Evolutionary conservation across 768 basidiomycete genomes (phyloP), one percentile per base, ranked within the genome.

Genomic region (Mycena galericulata): DNA sequence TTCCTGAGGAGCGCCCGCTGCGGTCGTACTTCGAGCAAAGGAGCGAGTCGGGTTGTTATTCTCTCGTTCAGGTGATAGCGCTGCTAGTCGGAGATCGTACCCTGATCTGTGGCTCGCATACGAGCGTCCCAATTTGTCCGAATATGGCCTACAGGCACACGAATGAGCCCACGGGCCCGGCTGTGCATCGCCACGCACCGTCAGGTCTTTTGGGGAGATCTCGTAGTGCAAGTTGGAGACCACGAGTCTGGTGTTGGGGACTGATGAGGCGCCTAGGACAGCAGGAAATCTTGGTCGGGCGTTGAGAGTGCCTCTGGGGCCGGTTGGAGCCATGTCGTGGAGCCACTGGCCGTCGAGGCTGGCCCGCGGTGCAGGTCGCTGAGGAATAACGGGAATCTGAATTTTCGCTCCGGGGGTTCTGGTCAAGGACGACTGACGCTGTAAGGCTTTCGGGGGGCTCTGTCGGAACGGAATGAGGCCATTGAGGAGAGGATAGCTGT

Each of bases 221-320:
- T 97, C 96, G 73, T 97, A 98, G 82, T 98, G 96, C 71, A 98
- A 75, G 78, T 95, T 95, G 74, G 93, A 89, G 72, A 97, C 92
- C 69, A 93, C 78, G 71, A 97, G 88, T 76, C 89, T 89, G 60
- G 87, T 80, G 70, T 84, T 86, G 4, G 81, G 74, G 17, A 81
- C 73, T 27, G 83, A 76, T 4, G 73, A 63, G 22, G 76, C 70
- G 22, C 74, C 32, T 8, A 65, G 24, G 67, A 65, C 40, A 71
- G 70, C 64, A 24, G 47, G 27, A 3, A 15, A 4, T 72, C 76
- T 79, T 57, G 72, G 72, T 72, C 69, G 75, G 59, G 72, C 62
- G 72, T 72, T 65, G 73, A 67, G 62, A 67, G 72, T 68, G 74
- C 59, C 54, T 76, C 76, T 74, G 61, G 82, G 79, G 56, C 81